A percentile compares a stretch with the other conserved stretches of the same genome.
Evolutionary conservation across 2,329 filamentous ascomycete genomes (phyloP).

Genomic region (Hypocreales sp.): DNA sequence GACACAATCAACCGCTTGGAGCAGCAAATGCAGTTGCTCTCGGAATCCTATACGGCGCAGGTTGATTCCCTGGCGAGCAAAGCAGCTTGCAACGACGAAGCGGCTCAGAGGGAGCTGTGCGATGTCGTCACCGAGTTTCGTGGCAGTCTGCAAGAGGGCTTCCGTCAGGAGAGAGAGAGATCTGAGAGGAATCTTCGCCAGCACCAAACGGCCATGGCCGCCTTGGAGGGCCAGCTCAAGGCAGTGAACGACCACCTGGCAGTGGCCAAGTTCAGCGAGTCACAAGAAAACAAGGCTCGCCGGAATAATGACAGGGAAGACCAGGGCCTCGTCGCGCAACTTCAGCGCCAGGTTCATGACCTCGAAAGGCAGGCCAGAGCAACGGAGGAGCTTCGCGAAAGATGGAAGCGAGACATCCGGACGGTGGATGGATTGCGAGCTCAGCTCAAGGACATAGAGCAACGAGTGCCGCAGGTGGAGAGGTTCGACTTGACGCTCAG

Average conservation of each 20-base stretch:
- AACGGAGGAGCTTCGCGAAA: conserved; percentile 7
- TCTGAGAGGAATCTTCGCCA: conserved; percentile 6
- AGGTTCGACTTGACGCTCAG: conserved; percentile 10
- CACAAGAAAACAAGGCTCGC: conserved; percentile 1
- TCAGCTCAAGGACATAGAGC: conserved; percentile 10
- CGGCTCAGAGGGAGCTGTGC: conserved; percentile 6
- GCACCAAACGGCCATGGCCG: conserved; percentile 3
- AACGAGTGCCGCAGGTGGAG: conserved; percentile 10
- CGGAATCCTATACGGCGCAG: conserved; percentile 6
- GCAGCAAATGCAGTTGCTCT: conserved; percentile 5
- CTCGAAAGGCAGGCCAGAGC: conserved; percentile 9
- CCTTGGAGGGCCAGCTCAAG: conserved; percentile 8
- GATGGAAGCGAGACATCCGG: conserved; percentile 13
- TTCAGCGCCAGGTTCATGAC: conserved; percentile 7
- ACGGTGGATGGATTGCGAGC: conserved; percentile 10
- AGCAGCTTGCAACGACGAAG: conserved; percentile 4
- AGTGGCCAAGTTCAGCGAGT: neutral
- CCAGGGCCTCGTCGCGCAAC: neutral
- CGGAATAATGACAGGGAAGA: neutral
- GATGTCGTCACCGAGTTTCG: conserved; percentile 7
- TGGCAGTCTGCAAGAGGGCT: conserved; percentile 7
- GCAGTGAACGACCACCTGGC: conserved; percentile 7
- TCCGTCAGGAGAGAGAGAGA: conserved; percentile 8
- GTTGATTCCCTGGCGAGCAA: conserved; percentile 6
- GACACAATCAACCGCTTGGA: conserved; percentile 8